Percentiles rank a stretch among this genome's conserved stretches.
Evolutionary conservation across 2,329 filamentous ascomycete genomes (phyloP).

Genomic region (Trichoderma simmonsii): DNA sequence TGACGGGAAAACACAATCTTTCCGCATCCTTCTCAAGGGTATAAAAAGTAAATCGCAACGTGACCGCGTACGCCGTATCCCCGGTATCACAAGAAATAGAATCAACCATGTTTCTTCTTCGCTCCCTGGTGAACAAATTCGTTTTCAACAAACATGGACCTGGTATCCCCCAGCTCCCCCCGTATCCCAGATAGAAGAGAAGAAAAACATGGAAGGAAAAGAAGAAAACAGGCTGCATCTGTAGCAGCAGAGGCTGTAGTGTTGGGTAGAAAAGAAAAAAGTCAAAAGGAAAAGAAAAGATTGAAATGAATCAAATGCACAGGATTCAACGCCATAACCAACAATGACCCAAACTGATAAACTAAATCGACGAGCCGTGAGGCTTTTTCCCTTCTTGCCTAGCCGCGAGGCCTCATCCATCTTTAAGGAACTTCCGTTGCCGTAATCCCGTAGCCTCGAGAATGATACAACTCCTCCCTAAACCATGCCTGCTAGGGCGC

Average conservation of each 20-base stretch:
- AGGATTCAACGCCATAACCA: slow-evolving; percentile 14
- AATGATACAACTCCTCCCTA: slow-evolving; percentile 7
- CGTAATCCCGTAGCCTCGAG: slow-evolving; percentile 10
- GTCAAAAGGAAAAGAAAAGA: not conserved
- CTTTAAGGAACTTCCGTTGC: slow-evolving; percentile 8
- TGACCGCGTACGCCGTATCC: not conserved
- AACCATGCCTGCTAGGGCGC: not conserved
- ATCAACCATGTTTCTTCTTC: not conserved
- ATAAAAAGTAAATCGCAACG: slow-evolving; percentile 1
- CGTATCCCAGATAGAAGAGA: not conserved
- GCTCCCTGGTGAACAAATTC: not conserved
- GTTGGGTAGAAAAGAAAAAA: not conserved
- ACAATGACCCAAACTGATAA: not conserved
- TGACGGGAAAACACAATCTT: not conserved
- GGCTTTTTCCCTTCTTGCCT: slow-evolving; percentile 28
- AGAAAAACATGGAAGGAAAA: not conserved
- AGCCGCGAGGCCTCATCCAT: slow-evolving; percentile 30
- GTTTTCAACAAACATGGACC: not conserved
- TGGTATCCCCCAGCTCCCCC: not conserved
- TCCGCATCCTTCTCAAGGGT: not conserved
- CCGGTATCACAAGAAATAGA: not conserved
- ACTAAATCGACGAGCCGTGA: slow-evolving; percentile 28
- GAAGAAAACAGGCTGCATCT: not conserved
- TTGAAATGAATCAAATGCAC: not conserved
- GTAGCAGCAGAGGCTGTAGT: not conserved